A percentile compares a stretch with the other conserved stretches of the same genome.
phyloP scores from a whole-genome alignment of 2,329 filamentous ascomycete genomes.

The Phoma sp. region DNA sequence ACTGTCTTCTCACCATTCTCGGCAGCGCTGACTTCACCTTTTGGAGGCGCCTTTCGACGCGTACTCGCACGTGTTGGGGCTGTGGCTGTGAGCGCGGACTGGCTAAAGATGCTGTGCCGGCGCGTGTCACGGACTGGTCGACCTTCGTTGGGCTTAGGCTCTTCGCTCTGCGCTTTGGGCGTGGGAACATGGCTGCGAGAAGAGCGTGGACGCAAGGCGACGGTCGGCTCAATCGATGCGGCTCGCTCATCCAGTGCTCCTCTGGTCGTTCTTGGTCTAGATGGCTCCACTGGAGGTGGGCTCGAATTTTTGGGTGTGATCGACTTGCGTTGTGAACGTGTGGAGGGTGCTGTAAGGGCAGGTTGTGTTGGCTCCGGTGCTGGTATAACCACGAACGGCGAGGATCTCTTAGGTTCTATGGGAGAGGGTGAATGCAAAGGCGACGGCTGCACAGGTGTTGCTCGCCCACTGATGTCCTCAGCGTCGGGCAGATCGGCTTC shows the following conservation, averaged over 20 bases:
- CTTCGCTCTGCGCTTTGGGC: conserved; percentile 56
- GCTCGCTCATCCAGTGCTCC: conserved; percentile 25
- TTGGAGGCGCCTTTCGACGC: conserved; percentile 74
- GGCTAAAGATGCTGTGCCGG: conserved; percentile 54
- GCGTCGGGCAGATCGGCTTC: conserved; percentile 22
- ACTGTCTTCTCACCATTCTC: conserved; percentile 67
- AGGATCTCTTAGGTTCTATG: conserved; percentile 21
- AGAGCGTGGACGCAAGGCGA: conserved; percentile 42
- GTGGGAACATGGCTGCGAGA: conserved; percentile 48
- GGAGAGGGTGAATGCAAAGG: conserved; percentile 14
- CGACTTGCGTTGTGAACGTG: conserved; percentile 43
- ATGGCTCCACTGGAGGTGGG: conserved; percentile 25
- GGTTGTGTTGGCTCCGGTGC: conserved; percentile 17
- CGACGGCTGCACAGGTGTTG: conserved; percentile 25
- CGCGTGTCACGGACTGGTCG: conserved; percentile 48
- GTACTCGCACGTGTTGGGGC: conserved; percentile 50
- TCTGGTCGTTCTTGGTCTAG: conserved; percentile 27
- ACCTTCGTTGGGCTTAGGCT: conserved; percentile 51
- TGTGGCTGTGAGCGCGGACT: conserved; percentile 41
- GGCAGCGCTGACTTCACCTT: conserved; percentile 69
- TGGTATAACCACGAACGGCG: not conserved
- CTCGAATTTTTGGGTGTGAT: conserved; percentile 35
- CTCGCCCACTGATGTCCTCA: conserved; percentile 18
- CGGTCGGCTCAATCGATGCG: conserved; percentile 17
- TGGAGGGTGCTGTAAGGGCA: conserved; percentile 40